phyloP scores from a whole-genome alignment of 2,329 filamentous ascomycete species.

The Fusarium musae region DNA sequence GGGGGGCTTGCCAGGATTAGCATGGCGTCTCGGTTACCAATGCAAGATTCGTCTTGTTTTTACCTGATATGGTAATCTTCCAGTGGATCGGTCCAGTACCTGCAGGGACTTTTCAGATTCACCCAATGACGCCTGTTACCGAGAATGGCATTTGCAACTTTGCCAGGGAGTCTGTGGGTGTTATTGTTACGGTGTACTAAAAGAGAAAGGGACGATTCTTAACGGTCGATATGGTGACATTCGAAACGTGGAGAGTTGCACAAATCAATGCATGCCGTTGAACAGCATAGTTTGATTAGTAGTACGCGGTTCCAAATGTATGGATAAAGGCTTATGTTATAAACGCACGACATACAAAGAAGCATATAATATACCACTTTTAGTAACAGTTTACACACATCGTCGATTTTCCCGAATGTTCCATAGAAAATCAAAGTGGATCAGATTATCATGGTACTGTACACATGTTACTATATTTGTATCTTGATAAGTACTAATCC shows the following conservation, averaged over 20 bases:
- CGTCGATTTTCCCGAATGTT: constrained; percentile 7
- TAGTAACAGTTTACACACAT: background rate
- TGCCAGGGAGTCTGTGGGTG: constrained; percentile 17
- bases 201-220: constrained; percentile 1
- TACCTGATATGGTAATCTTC: constrained; percentile 20
- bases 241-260: constrained; percentile 11
- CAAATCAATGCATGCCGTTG: constrained; percentile 13
- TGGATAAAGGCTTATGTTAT: background rate
- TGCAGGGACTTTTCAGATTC: constrained; percentile 32
- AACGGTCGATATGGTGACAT: constrained; percentile 15
- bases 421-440: constrained; percentile 14
- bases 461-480: constrained; percentile 15
- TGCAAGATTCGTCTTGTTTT: constrained; percentile 32
- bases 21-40: constrained; percentile 23
- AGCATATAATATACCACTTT: constrained; percentile 1
- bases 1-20: constrained; percentile 11
- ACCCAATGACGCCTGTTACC: constrained; percentile 31
- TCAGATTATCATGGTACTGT: background rate
- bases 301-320: background rate
- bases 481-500: background rate
- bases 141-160: constrained; percentile 23
- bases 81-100: constrained; percentile 28
- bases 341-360: background rate
- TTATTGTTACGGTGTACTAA: constrained; percentile 26
- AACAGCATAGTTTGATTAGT: background rate